Evolutionary conservation across 257 asterid genomes (phyloP).

Genomic region (Solanum ahanhuiri): DNA sequence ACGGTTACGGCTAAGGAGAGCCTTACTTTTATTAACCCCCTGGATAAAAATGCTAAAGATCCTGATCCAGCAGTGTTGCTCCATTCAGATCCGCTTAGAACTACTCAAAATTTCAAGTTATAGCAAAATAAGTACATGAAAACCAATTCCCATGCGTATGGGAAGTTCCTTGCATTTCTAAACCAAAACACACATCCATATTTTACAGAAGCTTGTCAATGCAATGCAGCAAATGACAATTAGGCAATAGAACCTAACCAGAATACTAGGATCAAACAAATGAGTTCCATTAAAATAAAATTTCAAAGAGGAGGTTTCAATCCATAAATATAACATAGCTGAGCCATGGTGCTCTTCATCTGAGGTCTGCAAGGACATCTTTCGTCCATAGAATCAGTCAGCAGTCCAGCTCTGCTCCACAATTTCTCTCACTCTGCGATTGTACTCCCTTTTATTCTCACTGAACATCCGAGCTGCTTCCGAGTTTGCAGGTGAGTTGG

Average conservation of each 20-base stretch:
- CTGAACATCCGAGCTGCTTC: slow-evolving; percentile 90
- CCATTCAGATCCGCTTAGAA: not conserved
- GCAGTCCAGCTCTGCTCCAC: slow-evolving; percentile 96
- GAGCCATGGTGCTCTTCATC: not conserved
- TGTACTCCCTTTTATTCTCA: slow-evolving; percentile 69
- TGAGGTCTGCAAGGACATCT: not conserved
- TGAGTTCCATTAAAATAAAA: slow-evolving; percentile 11
- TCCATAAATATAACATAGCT: slow-evolving; percentile 4
- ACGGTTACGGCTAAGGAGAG: not conserved
- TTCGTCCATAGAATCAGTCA: slow-evolving; percentile 24
- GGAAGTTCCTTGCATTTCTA: not conserved
- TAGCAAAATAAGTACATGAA: not conserved
- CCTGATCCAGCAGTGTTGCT: not conserved
- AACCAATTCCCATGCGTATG: not conserved
- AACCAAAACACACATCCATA: not conserved
- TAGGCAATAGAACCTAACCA: slow-evolving; percentile 4
- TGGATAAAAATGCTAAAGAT: not conserved
- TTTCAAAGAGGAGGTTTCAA: slow-evolving; percentile 1
- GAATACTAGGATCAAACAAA: slow-evolving; percentile 2
- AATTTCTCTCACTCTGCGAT: slow-evolving; percentile 63
- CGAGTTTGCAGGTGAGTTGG: slow-evolving; percentile 82
- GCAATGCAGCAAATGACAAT: slow-evolving; percentile 11
- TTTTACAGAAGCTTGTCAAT: slow-evolving; percentile 23
- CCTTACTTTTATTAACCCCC: not conserved
- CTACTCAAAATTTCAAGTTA: not conserved